phyloP scores from a whole-genome alignment of 371 early-diverging fungal genomes.

The Mortierella sp. region DNA sequence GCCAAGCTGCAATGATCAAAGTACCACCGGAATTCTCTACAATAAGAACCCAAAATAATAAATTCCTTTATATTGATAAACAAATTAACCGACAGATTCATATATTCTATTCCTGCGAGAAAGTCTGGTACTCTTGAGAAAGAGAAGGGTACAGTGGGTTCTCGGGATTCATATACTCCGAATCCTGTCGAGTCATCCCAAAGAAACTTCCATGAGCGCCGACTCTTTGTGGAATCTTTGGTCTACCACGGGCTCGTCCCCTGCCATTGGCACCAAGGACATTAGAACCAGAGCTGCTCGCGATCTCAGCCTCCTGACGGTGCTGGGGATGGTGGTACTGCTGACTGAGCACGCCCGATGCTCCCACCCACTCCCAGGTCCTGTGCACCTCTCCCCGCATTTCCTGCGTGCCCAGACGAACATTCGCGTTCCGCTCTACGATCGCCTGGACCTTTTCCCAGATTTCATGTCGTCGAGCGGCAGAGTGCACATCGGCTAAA shows the following conservation, averaged over 20 bases:
- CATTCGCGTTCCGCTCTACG: conserved; percentile 49
- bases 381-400: conserved; percentile 42
- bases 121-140: conserved; percentile 23
- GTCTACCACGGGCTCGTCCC: conserved; percentile 5
- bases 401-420: conserved; percentile 31
- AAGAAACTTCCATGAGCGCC: conserved; percentile 52
- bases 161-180: conserved; percentile 47
- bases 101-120: conserved; percentile 12
- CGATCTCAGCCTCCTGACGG: neutral
- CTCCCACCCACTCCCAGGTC: conserved; percentile 53
- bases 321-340: conserved; percentile 3
- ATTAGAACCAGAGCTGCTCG: neutral
- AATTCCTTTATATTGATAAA: neutral
- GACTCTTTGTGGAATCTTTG: conserved; percentile 31
- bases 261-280: neutral
- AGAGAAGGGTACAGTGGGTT: conserved; percentile 48
- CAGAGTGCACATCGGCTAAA: conserved; percentile 25
- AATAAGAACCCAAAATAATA: neutral
- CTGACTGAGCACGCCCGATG: conserved; percentile 29
- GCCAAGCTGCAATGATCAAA: conserved; percentile 10
- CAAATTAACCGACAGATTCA: neutral
- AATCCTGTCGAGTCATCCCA: conserved; percentile 52
- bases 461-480: conserved; percentile 37
- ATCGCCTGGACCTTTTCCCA: conserved; percentile 40
- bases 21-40: neutral